phyloP scores from a whole-genome alignment of 176 grass and related monocot genomes.

The Aegilops tauschii region DNA sequence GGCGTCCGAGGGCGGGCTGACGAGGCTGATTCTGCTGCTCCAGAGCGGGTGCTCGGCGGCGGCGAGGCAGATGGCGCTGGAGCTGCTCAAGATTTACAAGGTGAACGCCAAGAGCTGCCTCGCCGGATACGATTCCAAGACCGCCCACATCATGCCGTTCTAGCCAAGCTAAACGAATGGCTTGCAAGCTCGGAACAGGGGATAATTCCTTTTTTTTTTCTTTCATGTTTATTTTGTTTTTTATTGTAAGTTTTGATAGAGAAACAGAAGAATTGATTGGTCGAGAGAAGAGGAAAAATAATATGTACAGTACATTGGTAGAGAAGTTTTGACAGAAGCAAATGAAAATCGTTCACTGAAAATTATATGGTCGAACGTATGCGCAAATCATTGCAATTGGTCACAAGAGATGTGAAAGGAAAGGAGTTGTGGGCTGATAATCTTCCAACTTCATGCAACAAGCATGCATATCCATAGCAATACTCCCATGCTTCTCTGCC shows the following conservation, averaged over 20 bases:
- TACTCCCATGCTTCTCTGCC: background rate
- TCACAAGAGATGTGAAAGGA: background rate
- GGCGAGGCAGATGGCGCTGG: constrained; percentile 72
- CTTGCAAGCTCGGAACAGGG: constrained; percentile 18
- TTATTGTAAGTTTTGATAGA: constrained; percentile 36
- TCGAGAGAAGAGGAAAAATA: background rate
- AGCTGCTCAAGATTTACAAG: constrained; percentile 85
- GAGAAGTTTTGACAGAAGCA: constrained; percentile 32
- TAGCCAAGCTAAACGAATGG: constrained; percentile 28
- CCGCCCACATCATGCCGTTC: constrained; percentile 95
- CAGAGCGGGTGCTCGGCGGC: constrained; percentile 78
- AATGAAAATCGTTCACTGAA: constrained; percentile 13
- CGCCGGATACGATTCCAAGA: constrained; percentile 91
- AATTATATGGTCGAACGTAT: background rate
- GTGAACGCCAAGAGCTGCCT: constrained; percentile 87
- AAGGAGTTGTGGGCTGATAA: background rate
- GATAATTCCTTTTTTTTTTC: constrained; percentile 10
- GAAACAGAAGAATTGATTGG: constrained; percentile 35
- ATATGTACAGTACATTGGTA: constrained; percentile 42
- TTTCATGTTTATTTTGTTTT: background rate
- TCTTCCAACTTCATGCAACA: background rate
- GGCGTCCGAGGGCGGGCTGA: constrained; percentile 57
- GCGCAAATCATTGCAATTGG: background rate
- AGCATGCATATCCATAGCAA: background rate
- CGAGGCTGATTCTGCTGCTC: constrained; percentile 74